These are phyloP conservation scores for Quercus engelmannii DNA, from an alignment of 306 rosid genomes.

Conservation along the genomic window DNA sequence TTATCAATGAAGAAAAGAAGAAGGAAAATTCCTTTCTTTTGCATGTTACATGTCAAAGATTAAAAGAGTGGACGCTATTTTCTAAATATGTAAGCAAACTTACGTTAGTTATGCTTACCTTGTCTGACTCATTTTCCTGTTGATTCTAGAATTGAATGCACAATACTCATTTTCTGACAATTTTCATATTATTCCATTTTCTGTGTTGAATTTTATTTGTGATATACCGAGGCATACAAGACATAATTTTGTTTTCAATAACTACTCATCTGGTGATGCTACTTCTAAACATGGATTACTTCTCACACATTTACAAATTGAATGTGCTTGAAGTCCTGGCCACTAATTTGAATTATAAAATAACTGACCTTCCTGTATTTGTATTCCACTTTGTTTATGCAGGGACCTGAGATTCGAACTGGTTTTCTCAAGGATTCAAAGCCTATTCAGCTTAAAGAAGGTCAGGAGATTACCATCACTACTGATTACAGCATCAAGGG, in stretches of 20 bases:
- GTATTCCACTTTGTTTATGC: slow-evolving; percentile 14
- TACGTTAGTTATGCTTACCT: neutral
- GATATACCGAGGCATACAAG: neutral
- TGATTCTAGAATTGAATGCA: neutral
- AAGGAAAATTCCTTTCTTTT: neutral
- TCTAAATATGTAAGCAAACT: neutral
- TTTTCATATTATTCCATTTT: neutral
- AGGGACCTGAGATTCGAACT: slow-evolving; percentile 99
- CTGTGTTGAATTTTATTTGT: neutral
- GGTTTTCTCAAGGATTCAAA: slow-evolving; percentile 83
- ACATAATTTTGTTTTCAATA: neutral
- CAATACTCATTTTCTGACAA: neutral
- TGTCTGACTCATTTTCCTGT: neutral
- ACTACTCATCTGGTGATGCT: neutral
- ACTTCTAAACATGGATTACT: neutral
- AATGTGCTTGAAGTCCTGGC: neutral
- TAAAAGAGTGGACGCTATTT: neutral
- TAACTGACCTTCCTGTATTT: neutral
- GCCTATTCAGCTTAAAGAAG: slow-evolving; percentile 86
- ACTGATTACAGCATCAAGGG: slow-evolving; percentile 84
- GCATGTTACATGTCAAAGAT: neutral
- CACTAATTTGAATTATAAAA: too few species aligned
- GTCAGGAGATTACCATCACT: slow-evolving; percentile 78
- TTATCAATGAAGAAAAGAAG: too few species aligned
- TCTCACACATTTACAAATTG: neutral